A percentile compares a stretch with the other conserved stretches of the same genome.
phyloP scores from a whole-genome alignment of 495 filamentous ascomycete genomes.

The Lophiotrema nucula region DNA sequence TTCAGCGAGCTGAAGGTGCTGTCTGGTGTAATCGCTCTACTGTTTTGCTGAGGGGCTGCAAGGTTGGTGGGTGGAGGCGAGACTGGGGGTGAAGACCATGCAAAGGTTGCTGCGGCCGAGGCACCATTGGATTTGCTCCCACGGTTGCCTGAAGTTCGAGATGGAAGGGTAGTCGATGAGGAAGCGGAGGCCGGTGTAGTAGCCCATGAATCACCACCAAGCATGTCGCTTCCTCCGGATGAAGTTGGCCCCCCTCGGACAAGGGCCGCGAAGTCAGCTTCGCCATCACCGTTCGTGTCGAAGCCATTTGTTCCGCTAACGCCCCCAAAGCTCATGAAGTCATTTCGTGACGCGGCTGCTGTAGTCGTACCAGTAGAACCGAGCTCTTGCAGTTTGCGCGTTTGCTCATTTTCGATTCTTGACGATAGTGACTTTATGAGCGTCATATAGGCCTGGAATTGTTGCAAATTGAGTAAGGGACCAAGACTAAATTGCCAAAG shows the following conservation, averaged over 20 bases:
- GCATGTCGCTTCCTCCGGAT: slow-evolving; percentile 39
- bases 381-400: slow-evolving; percentile 80
- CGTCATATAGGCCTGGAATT: slow-evolving; percentile 86
- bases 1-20: slow-evolving; percentile 51
- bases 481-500: slow-evolving; percentile 92
- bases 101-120: slow-evolving; percentile 29
- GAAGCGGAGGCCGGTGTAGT: slow-evolving; percentile 15
- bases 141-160: slow-evolving; percentile 15
- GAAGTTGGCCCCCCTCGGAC: slow-evolving; percentile 62
- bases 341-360: slow-evolving; percentile 44
- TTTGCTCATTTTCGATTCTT: slow-evolving; percentile 83
- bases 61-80: slow-evolving; percentile 20
- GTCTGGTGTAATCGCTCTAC: slow-evolving; percentile 48
- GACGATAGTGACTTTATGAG: slow-evolving; percentile 77
- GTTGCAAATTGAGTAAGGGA: slow-evolving; percentile 77
- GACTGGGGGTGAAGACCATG: slow-evolving; percentile 32
- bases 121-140: slow-evolving; percentile 15
- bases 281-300: slow-evolving; percentile 51
- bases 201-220: slow-evolving; percentile 42
- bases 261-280: slow-evolving; percentile 79
- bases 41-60: slow-evolving; percentile 4
- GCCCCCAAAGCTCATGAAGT: slow-evolving; percentile 61
- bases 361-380: slow-evolving; percentile 45
- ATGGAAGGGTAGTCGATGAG: slow-evolving; percentile 25
- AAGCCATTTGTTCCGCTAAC: slow-evolving; percentile 50